Evolutionary conservation across 2,329 filamentous ascomycete genomes (phyloP).

Genomic region (Exophiala dermatitidis): DNA sequence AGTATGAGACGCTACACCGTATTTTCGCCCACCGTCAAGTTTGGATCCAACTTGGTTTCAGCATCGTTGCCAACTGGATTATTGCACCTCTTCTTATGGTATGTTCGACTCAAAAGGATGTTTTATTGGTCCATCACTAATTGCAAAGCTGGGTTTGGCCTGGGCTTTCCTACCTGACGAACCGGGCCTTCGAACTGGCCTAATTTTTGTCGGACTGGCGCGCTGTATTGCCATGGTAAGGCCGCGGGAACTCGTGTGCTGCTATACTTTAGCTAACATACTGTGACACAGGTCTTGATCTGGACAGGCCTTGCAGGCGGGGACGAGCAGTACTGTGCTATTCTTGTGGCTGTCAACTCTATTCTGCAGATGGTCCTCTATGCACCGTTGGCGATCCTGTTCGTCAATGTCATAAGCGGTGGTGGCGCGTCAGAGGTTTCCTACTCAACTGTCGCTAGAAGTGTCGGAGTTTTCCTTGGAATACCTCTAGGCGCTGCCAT

Average conservation of each 20-base stretch:
- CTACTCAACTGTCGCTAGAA: conserved; percentile 66
- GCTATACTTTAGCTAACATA: too few relatives aligned
- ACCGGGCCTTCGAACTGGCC: conserved; percentile 50
- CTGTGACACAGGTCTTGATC: conserved; percentile 46
- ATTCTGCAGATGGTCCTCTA: conserved; percentile 67
- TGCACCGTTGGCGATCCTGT: conserved; percentile 61
- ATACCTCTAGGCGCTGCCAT: conserved; percentile 76
- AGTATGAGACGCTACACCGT: conserved; percentile 65
- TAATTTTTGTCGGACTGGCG: conserved; percentile 76
- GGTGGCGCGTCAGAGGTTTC: conserved; percentile 35
- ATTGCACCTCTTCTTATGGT: conserved; percentile 78
- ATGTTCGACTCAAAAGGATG: conserved; percentile 16
- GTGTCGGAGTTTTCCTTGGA: conserved; percentile 75
- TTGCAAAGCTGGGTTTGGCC: conserved; percentile 39
- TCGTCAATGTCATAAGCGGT: conserved; percentile 61
- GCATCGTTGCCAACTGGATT: conserved; percentile 73
- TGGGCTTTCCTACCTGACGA: conserved; percentile 50
- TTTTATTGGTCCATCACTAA: not conserved
- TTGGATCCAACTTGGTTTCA: conserved; percentile 75
- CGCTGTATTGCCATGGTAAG: conserved; percentile 74
- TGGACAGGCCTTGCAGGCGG: conserved; percentile 74
- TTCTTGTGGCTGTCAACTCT: conserved; percentile 68
- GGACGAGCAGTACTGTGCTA: conserved; percentile 74
- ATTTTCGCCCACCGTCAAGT: conserved; percentile 54
- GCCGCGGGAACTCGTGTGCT: too few relatives aligned